Evolutionary conservation across 768 basidiomycete genomes (phyloP).

Genomic region (Kwoniella bestiolae): DNA sequence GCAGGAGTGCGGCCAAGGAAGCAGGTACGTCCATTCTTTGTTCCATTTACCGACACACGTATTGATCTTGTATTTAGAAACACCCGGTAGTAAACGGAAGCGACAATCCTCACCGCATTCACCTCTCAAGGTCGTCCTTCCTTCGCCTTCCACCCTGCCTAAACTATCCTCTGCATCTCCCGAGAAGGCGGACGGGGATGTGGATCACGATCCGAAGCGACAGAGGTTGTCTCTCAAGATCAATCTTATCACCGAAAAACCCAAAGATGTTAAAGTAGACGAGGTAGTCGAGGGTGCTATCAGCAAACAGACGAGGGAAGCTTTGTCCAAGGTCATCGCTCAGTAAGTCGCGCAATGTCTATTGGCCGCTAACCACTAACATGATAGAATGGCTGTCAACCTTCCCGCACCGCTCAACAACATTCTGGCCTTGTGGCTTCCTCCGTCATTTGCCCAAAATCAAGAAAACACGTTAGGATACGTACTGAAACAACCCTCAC

Average conservation of each 20-base stretch:
- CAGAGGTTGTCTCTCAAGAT: constrained; percentile 8
- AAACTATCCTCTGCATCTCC: constrained; percentile 8
- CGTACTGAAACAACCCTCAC: constrained; percentile 31
- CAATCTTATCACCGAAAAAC: constrained; percentile 2
- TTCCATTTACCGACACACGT: background rate
- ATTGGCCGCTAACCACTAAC: constrained; percentile 16
- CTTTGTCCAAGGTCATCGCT: constrained; percentile 35
- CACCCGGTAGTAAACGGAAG: constrained; percentile 29
- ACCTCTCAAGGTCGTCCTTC: constrained; percentile 17
- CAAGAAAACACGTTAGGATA: constrained; percentile 48
- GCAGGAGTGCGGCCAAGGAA: background rate
- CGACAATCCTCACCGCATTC: constrained; percentile 16
- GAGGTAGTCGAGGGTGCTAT: constrained; percentile 5
- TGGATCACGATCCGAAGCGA: constrained; percentile 5
- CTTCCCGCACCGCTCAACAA: constrained; percentile 42
- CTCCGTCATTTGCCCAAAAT: constrained; percentile 38
- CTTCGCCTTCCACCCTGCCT: constrained; percentile 5
- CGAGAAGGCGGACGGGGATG: background rate
- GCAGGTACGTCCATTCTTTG: constrained; percentile 9
- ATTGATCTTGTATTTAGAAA: background rate
- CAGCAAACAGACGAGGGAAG: constrained; percentile 26
- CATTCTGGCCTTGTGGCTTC: constrained; percentile 38
- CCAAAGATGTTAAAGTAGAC: constrained; percentile 6
- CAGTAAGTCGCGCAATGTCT: constrained; percentile 22
- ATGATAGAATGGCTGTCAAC: constrained; percentile 35